Conservation (phyloP, 2,329 filamentous ascomycete genomes). For the Fusarium subglutinans region DNA sequence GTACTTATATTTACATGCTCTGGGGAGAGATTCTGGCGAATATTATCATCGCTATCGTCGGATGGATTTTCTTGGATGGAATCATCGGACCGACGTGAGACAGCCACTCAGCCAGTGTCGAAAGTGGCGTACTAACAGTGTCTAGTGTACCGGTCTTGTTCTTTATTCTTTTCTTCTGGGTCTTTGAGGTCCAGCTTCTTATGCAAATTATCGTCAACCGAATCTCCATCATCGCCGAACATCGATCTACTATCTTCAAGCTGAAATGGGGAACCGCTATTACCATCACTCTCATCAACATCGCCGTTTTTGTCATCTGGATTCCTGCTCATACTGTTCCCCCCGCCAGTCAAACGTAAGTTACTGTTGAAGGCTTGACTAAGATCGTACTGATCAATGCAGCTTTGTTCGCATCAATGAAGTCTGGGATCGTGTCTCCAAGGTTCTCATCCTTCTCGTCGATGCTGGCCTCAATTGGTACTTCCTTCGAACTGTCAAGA, state of each 20-base stretch:
- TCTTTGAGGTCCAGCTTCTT: conserved; percentile 58
- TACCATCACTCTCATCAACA: conserved; percentile 59
- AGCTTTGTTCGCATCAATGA: conserved; percentile 56
- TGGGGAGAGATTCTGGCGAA: conserved; percentile 57
- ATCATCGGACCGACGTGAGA: conserved; percentile 46
- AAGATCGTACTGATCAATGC: background rate
- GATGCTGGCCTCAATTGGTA: conserved; percentile 63
- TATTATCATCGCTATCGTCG: conserved; percentile 50
- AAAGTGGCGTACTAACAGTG: background rate
- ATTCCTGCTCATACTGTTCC: conserved; percentile 57
- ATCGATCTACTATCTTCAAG: conserved; percentile 47
- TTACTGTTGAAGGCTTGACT: fast-evolving
- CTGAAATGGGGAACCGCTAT: conserved; percentile 59
- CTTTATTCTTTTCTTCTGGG: conserved; percentile 53
- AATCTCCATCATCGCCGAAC: conserved; percentile 58
- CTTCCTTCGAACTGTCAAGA: conserved; percentile 59
- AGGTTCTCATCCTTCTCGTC: conserved; percentile 60
- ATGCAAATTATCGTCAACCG: conserved; percentile 67
- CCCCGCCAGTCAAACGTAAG: conserved; percentile 49
- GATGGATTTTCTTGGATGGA: conserved; percentile 52
- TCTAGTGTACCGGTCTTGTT: conserved; percentile 47
- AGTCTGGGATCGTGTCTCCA: conserved; percentile 63
- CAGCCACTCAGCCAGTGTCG: background rate
- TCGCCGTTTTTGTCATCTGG: conserved; percentile 64
- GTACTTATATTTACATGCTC: conserved; percentile 56